Percentiles rank a stretch among this genome's conserved stretches.
Conservation (phyloP, 371 early-diverging fungal species). For the Haplosporangium sp. region DNA sequence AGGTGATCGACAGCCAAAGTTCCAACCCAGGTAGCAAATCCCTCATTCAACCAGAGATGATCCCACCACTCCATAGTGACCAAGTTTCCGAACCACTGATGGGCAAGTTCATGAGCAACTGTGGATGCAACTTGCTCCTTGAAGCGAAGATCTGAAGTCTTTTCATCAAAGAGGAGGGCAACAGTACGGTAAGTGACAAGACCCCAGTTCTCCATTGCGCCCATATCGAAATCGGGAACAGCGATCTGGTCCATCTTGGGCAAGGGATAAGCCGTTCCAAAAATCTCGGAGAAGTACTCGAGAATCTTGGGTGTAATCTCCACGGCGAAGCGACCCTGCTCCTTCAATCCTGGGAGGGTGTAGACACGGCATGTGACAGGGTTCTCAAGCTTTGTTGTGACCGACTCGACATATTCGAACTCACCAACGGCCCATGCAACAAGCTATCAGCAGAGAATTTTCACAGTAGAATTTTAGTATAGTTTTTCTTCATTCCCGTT, state of each 20-base stretch:
- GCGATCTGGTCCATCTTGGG: constrained; percentile 93
- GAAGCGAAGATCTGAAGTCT: constrained; percentile 67
- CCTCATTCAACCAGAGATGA: constrained; percentile 97
- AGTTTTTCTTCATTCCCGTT: neutral
- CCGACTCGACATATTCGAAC: constrained; percentile 86
- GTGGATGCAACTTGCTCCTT: constrained; percentile 87
- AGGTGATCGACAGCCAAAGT: constrained; percentile 83
- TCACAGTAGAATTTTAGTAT: neutral
- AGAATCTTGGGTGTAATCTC: constrained; percentile 77
- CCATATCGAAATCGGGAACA: constrained; percentile 91
- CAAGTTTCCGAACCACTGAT: constrained; percentile 98
- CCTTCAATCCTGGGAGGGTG: constrained; percentile 73
- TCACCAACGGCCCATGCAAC: constrained; percentile 93
- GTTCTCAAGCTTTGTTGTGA: constrained; percentile 71
- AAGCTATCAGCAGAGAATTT: constrained; percentile 58
- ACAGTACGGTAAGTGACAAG: constrained; percentile 91
- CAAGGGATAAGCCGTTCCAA: constrained; percentile 86
- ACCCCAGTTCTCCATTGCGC: constrained; percentile 98
- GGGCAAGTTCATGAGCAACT: constrained; percentile 95
- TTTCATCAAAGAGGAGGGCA: constrained; percentile 79
- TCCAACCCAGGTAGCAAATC: constrained; percentile 97
- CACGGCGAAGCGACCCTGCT: constrained; percentile 84
- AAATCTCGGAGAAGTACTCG: constrained; percentile 85
- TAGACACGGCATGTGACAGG: constrained; percentile 84
- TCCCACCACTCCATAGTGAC: constrained; percentile 91